Percentiles rank a stretch among this genome's conserved stretches.
Evolutionary conservation across 1,284 basidiomycete genomes (phyloP).

Genomic region (Melampsora americana): DNA sequence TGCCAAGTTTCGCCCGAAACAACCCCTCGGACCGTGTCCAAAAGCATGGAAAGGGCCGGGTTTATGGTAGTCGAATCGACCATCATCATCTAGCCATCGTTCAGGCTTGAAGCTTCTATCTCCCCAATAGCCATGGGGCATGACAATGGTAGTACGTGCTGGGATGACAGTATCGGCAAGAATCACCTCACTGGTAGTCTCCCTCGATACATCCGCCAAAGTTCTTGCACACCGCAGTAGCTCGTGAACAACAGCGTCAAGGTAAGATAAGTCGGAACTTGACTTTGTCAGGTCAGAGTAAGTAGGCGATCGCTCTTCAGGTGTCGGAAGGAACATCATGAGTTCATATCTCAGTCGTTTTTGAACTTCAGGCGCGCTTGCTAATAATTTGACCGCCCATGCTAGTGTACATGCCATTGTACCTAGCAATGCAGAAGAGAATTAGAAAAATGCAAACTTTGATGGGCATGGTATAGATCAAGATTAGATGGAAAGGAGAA

Average conservation of each 20-base stretch:
- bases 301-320: slow-evolving; percentile 33
- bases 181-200: slow-evolving; percentile 7
- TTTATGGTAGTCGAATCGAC: slow-evolving; percentile 24
- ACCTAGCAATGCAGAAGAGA: slow-evolving; percentile 10
- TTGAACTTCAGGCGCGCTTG: slow-evolving; percentile 35
- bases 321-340: slow-evolving; percentile 19
- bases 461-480: background rate
- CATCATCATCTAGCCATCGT: slow-evolving; percentile 29
- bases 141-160: slow-evolving; percentile 26
- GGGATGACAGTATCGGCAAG: slow-evolving; percentile 23
- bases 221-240: slow-evolving; percentile 25
- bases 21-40: slow-evolving; percentile 37
- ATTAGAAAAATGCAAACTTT: background rate
- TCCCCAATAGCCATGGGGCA: slow-evolving; percentile 15
- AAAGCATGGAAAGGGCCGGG: slow-evolving; percentile 38
- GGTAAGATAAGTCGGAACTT: slow-evolving; percentile 13
- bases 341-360: slow-evolving; percentile 19
- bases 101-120: slow-evolving; percentile 14
- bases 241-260: slow-evolving; percentile 26
- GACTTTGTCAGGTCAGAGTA: slow-evolving; percentile 25
- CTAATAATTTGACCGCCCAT: slow-evolving; percentile 36
- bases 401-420: slow-evolving; percentile 42
- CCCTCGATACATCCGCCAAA: slow-evolving; percentile 27
- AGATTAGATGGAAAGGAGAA: background rate
- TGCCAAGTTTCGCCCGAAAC: slow-evolving; percentile 35